Evolutionary conservation across 306 rosid species (phyloP), one percentile per base, ranked within the genome.

Genomic region (Pyrus bretschneideri): DNA sequence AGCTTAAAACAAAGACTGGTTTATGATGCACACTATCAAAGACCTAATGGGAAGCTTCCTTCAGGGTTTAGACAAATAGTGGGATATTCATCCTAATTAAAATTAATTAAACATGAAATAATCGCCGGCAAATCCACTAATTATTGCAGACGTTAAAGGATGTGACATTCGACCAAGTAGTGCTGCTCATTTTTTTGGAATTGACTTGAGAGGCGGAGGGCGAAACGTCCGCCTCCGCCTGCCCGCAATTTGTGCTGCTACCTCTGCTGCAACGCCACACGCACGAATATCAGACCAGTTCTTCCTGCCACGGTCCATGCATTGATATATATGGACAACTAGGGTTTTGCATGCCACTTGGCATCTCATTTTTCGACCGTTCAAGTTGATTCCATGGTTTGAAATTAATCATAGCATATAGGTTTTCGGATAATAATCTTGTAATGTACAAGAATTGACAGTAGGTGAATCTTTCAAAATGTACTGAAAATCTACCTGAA

Each of bases 101-200:
- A 23, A 13, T 27, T 6, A 75, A 33, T 17, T 6, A 22, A 72
- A 79, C 68, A 23, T 25, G 64, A 29, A 67, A 15, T 13, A 74
- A 65, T 44, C 58, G 63, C 78, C 76, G 76, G 76, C 73, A 21
- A 80, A 76, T 29, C 76, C 33, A 61, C 62, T 18, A 23, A 54
- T 15, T n/a, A 54, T 15, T n/a, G 83, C 42, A 49, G 71, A 60
- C 69, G 69, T 49, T 4, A 49, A 49, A 11, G 18, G 71, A 27
- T 45, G n/a, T 67, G 21, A 22, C 11, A 44, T 77, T 76, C 75
- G 78, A 23, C 76, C 69, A 29, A 68, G 72, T 42, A 3, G 5
- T 17, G 44, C 44, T 30, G 12, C 40, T 17, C 22, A 3, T 17
- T 31, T 18, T 62, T 63, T 0, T 0, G 4, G 11, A 64, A 17